Percentiles rank a stretch among this genome's conserved stretches.
Conservation (phyloP, 2,329 filamentous ascomycete genomes). For the Nothomitra cinnamomea region DNA sequence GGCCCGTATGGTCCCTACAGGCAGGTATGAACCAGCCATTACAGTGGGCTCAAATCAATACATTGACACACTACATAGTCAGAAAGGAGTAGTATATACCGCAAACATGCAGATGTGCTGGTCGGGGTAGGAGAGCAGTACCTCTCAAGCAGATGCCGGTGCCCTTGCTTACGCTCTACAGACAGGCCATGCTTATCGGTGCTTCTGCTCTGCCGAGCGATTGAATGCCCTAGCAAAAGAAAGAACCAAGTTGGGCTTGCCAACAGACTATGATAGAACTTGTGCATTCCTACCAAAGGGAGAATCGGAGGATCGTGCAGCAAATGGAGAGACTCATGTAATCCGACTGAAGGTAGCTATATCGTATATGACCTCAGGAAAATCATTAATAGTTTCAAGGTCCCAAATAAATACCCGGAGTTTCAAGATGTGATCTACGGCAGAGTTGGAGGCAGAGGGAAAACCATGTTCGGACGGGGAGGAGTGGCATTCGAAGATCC, state of each 20-base stretch:
- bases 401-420: slow-evolving; percentile 39
- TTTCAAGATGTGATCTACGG: slow-evolving; percentile 74
- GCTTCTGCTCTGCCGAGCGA: slow-evolving; percentile 68
- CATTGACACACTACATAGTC: slow-evolving; percentile 37
- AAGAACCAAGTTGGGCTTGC: slow-evolving; percentile 40
- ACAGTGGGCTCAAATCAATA: background rate
- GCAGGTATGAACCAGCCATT: slow-evolving; percentile 38
- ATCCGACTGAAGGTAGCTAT: slow-evolving; percentile 46
- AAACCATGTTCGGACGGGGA: slow-evolving; percentile 17
- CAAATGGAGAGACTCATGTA: slow-evolving; percentile 52
- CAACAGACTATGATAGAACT: slow-evolving; percentile 50
- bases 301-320: slow-evolving; percentile 55
- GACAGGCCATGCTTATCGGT: slow-evolving; percentile 67
- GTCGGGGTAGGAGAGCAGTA: slow-evolving; percentile 29
- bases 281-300: slow-evolving; percentile 50
- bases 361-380: background rate
- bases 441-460: slow-evolving; percentile 31
- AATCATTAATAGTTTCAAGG: slow-evolving; percentile 17
- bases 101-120: slow-evolving; percentile 49
- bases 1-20: slow-evolving; percentile 74
- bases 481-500: slow-evolving; percentile 56
- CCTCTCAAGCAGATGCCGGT: background rate
- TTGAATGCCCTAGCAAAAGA: slow-evolving; percentile 49
- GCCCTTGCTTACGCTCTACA: background rate
- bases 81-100: slow-evolving; percentile 58